Conservation (phyloP, 116 monocot genomes). For the Dioscorea cayenensis region DNA sequence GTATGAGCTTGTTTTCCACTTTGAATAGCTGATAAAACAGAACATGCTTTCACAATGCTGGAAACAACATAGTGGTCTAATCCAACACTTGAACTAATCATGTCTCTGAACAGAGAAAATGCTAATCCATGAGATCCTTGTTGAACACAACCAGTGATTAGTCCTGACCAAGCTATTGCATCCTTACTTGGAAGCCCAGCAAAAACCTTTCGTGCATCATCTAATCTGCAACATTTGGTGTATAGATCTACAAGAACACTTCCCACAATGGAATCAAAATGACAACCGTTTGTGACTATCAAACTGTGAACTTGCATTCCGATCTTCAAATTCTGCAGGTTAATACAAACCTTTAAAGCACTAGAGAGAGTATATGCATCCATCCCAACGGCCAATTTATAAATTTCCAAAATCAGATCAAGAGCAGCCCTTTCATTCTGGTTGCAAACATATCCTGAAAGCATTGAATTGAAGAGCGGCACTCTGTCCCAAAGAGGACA, state of each 20-base stretch:
- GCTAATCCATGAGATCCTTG: conserved; percentile 44
- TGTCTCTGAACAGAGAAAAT: conserved; percentile 53
- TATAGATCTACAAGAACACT: conserved; percentile 61
- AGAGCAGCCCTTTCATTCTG: conserved; percentile 28
- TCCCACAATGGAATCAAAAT: conserved; percentile 44
- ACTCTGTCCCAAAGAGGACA: conserved; percentile 14
- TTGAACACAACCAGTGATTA: conserved; percentile 52
- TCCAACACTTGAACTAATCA: conserved; percentile 23
- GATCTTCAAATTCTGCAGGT: conserved; percentile 24
- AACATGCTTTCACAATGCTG: conserved; percentile 54
- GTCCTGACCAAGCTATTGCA: conserved; percentile 45
- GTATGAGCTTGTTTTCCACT: conserved; percentile 63
- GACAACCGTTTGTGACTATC: conserved; percentile 33
- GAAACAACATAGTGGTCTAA: conserved; percentile 50
- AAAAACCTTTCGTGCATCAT: conserved; percentile 46
- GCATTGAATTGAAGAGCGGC: conserved; percentile 55
- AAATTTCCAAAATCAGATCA: conserved; percentile 40
- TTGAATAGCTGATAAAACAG: conserved; percentile 32
- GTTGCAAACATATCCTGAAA: conserved; percentile 43
- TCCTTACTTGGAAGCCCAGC: conserved; percentile 38
- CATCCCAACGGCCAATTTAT: conserved; percentile 25
- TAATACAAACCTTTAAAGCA: conserved; percentile 46
- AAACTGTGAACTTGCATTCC: conserved; percentile 60
- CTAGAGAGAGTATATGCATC: conserved; percentile 57
- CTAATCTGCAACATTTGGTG: conserved; percentile 39